Base-by-base conservation (phyloP, 768 basidiomycete genomes). In the Suillus subalutaceus region DNA sequence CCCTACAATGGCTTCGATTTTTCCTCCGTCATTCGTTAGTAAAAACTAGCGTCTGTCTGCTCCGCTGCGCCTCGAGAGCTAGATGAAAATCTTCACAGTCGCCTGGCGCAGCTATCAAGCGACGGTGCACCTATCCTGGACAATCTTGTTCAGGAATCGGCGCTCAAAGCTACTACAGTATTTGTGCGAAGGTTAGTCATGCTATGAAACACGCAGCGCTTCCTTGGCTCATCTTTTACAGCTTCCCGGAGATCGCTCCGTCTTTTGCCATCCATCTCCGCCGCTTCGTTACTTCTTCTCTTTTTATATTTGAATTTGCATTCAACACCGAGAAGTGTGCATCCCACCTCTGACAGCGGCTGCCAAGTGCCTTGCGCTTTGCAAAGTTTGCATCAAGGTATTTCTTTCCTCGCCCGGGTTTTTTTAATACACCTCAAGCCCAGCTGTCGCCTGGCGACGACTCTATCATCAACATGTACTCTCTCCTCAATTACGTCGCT, bases 391-490 rank as follows among this genome's bases (percentile, higher is more conserved):
- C 76, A 91, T 99, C 66, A 88, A 90, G 78, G 94, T 94, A 70
- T 35, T 81, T 75, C 18, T 43, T 2, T 55, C 10, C 4, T 62
- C 35, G 15, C 38, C 38, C 56, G 7, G 43, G n/a, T n/a, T 15
- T 30, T n/a, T 65, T 13, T 41, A 61, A 23, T 10, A 66, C 18
- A 18, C 48, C 37, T 69, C 56, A 69, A 65, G 30, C 60, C 46
- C 67, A 95, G 93, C 81, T 94, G 46, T 89, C 92, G 16, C 90
- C 92, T 18, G 93, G 92, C 52, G 92, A 95, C 69, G 95, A 96
- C 73, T 85, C 95, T 44, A 85, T 93, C 74, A 90, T 96, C 4
- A 94, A 96, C 70, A 91, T 98, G 89, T 98, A 99, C 76, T 97
- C 97, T 6, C 85, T 99, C 15, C 84, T 99, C 66, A 98, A 99